Evolutionary conservation across 768 basidiomycete genomes (phyloP), one percentile per base, ranked within the genome.

Genomic region (Phanerodontia chrysosporium): DNA sequence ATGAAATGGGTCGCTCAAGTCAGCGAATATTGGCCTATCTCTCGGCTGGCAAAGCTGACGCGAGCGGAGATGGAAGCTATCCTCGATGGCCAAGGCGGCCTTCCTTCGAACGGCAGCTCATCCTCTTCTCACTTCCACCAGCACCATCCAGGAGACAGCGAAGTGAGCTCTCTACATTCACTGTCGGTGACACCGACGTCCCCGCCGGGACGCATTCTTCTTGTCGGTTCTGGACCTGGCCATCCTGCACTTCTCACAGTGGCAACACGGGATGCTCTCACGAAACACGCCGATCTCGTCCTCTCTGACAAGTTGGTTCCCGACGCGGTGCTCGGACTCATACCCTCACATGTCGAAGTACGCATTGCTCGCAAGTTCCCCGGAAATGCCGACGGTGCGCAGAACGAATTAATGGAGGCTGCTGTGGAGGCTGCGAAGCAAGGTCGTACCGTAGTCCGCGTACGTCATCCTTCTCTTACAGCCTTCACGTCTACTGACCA

Each of bases 281-380:
- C 90, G 1, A 78, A 80, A 57, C 79, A 85, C 28, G 92, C 95
- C 1, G 87, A 96, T 63, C 76, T 97, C 25, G 92, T 98, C 12
- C 83, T 99, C 13, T 91, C 94, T 14, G 97, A 99, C 75, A 99
- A 99, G 67, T 89, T 99, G 28, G 96, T 98, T 1, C 96, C 96
- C 0, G 80, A 87, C 14, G 85, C 87, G 8, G 89, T 99, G 9
- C 84, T 99, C 21, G 85, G 82, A 0, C 78, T 98, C 27, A 91
- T 98, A 54, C 96, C 95, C 0, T 70, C 78, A 6, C 73, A 76
- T 27, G 82, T 87, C 0, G 81, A 87, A 57, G 80, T 98, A 8
- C 86, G 87, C 49, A 97, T 98, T 65, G 97, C 97, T 18, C 88
- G 89, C 64, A 99, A 99, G 68, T 98, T 96, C 75, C 97, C 97